A percentile compares a stretch with the other conserved stretches of the same genome.
Evolutionary conservation across 2,329 filamentous ascomycete species (phyloP).

Genomic region (Rutstroemia sp.): DNA sequence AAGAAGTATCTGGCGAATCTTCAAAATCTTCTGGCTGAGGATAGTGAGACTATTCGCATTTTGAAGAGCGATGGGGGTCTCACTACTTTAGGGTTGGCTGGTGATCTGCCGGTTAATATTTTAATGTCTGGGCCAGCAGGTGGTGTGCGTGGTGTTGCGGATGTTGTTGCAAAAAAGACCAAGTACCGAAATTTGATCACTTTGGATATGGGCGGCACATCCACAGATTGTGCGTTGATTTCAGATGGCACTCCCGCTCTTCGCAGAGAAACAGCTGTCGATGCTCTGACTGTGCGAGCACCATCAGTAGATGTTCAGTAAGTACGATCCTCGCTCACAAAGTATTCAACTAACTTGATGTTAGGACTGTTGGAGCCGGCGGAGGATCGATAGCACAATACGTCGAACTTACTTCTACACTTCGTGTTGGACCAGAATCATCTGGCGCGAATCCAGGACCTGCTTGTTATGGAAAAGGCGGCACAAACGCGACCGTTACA

Average conservation of each 20-base stretch:
- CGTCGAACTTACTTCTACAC: constrained; percentile 1
- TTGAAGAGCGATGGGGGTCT: constrained; percentile 7
- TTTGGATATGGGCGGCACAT: constrained; percentile 1
- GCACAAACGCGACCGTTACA: not conserved
- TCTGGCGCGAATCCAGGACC: constrained; percentile 3
- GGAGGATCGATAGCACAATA: constrained; percentile 5
- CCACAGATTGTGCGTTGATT: not conserved
- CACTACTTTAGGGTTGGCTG: not conserved
- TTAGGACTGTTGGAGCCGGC: not conserved
- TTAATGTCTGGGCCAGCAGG: constrained; percentile 1
- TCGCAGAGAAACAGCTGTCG: not conserved
- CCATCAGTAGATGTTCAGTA: constrained; percentile 1
- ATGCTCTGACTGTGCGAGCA: constrained; percentile 1
- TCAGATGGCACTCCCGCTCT: not conserved
- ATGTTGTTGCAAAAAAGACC: not conserved
- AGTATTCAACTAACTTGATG: not conserved
- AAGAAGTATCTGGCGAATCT: constrained; percentile 1
- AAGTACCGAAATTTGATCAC: constrained; percentile 2
- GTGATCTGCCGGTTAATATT: not conserved
- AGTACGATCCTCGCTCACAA: not conserved
- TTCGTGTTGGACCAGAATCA: constrained; percentile 2
- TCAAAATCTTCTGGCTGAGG: not conserved
- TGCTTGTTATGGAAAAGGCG: constrained; percentile 1
- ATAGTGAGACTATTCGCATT: constrained; percentile 3
- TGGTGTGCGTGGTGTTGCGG: not conserved